Evolutionary conservation across 176 grass and related monocot genomes (phyloP).

Genomic region (Carex pumila): DNA sequence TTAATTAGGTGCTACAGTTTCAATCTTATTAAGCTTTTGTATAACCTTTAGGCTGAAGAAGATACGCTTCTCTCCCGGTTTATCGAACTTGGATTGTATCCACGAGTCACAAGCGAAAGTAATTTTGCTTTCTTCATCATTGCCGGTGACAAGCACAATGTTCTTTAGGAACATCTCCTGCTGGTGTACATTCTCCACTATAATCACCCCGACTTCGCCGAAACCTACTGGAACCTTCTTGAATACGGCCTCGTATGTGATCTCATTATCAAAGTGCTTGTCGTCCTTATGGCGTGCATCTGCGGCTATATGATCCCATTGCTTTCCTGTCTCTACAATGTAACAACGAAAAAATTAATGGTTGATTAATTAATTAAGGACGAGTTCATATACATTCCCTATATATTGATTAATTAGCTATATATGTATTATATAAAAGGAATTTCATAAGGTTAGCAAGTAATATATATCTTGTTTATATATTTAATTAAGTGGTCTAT

Average conservation of each 20-base stretch:
- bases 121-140: conserved; percentile 17
- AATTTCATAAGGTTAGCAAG: too few species aligned
- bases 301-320: conserved; percentile 34
- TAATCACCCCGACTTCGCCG: conserved; percentile 47
- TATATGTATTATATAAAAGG: too few species aligned
- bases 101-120: conserved; percentile 58
- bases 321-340: conserved; percentile 33
- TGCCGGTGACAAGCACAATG: conserved; percentile 43
- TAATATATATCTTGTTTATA: too few species aligned
- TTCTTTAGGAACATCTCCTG: conserved; percentile 56
- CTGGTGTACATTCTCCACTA: conserved; percentile 82
- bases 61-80: conserved; percentile 27
- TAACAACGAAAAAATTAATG: not conserved
- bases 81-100: conserved; percentile 76
- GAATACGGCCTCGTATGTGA: conserved; percentile 41
- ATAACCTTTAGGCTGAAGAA: conserved; percentile 58
- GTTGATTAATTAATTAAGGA: not conserved
- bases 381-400: not conserved
- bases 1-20: not conserved
- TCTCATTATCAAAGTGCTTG: not conserved
- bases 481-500: too few species aligned
- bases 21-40: not conserved
- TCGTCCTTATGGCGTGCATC: conserved; percentile 15
- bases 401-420: too few species aligned
- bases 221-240: conserved; percentile 35